These are phyloP conservation scores for Camillea tinctor DNA, from an alignment of 2,329 filamentous ascomycete species.

Conservation along the genomic window DNA sequence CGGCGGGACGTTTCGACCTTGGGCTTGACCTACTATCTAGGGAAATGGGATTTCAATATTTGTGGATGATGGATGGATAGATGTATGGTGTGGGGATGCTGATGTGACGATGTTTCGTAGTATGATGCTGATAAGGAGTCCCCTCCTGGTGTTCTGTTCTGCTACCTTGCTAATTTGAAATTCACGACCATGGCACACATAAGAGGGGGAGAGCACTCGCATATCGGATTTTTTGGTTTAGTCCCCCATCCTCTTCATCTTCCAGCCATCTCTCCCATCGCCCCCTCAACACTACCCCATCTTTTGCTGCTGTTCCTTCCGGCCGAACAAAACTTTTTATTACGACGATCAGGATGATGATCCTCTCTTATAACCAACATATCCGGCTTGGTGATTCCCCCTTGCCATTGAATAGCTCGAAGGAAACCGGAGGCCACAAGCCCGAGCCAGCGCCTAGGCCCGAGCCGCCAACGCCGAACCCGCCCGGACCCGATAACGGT, in stretches of 20 bases:
- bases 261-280: not conserved
- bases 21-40: slow-evolving; percentile 17
- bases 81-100: slow-evolving; percentile 15
- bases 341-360: not conserved
- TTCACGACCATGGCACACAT: not conserved
- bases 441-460: slow-evolving; percentile 31
- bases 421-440: slow-evolving; percentile 18
- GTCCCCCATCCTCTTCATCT: not conserved
- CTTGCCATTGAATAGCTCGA: slow-evolving; percentile 1
- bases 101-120: not conserved
- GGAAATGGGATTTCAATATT: slow-evolving; percentile 10
- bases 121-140: not conserved
- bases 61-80: slow-evolving; percentile 12
- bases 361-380: slow-evolving; percentile 1
- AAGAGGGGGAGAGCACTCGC: not conserved
- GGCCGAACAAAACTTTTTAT: not conserved
- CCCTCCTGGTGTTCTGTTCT: not conserved
- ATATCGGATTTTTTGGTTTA: not conserved
- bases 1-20: slow-evolving; percentile 18
- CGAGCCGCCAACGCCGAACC: slow-evolving; percentile 31
- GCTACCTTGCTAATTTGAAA: not conserved
- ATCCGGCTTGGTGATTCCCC: not conserved
- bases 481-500: slow-evolving; percentile 23
- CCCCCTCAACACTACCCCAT: not conserved
- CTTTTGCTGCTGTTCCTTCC: not conserved